Base-by-base conservation (phyloP, 305 asterid species). In the Fraxinus baroniana region DNA sequence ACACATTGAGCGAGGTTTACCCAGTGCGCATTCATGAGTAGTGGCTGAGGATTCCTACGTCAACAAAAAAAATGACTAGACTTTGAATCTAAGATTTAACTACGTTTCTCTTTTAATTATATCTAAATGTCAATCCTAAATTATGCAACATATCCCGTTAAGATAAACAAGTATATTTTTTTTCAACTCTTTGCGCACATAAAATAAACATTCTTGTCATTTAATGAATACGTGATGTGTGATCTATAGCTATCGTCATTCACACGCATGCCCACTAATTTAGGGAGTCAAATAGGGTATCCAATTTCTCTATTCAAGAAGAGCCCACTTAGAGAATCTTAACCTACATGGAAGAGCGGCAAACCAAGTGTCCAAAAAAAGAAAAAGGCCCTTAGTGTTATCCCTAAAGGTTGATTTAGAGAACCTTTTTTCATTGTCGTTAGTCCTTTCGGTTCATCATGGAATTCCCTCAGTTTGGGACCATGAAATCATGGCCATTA, bases 281-380 rank as follows among this genome's bases (percentile, higher is more conserved):
- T 80, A 46, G 79, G 7, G 33, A 80, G 62, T 81, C n/a, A 28
- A 33, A n/a, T 71, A 78, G 18, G 80, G 49, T 37, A 5, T 70
- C 66, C 39, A 76, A 62, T 33, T 26, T 68, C 18, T 4, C 32
- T 46, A 32, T 18, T n/a, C 78, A 44, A n/a, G 33, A 30, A 30
- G 78, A 79, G 80, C 74, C 86, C 85, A 83, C 85, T n/a, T 20
- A 24, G 71, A 73, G 49, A 20, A 80, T 80, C 76, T 18, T 30
- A 28, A 35, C 64, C 4, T 62, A 35, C 20, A 30, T 62, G 22
- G n/a, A 39, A 36, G 35, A 32, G 76, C 4, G 39, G 41, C 28
- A 36, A 78, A 32, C 20, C 55, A 64, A 76, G 44, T 76, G 41
- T 49, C 49, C 62, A 37, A 10, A 13, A 2, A 41, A 20, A 28